Base-by-base conservation (phyloP, 2,329 filamentous ascomycete genomes). In the Cytospora leucostoma region DNA sequence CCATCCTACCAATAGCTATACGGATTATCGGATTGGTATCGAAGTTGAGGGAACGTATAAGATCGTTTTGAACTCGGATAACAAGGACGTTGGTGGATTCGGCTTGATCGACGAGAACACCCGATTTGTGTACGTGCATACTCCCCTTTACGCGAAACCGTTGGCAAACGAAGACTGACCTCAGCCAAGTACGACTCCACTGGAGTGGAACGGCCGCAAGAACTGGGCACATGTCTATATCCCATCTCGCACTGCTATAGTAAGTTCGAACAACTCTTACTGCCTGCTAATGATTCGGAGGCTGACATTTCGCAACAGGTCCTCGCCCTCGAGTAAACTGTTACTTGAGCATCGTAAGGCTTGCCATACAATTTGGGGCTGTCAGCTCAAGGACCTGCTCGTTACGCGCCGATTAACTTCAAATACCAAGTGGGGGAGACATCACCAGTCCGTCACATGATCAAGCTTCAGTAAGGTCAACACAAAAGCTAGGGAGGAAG, bases 221-320 rank as follows among this genome's bases (percentile, higher is more conserved):
- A 98, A 98, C 77, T 97, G 92, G 80, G 86, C 92, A 55, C 95
- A 98, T 74, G 85, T 97, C 59, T 99, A 99, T 74, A 86, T 96
- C 65, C 94, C 94, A 17, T 86, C 86, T 59, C 83, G 94, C 70
- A 93, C 90, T 66, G 94, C 92, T 21, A 79, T 97, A 75, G 93
- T 96, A 79, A 79, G 84, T 79, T 59, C 53, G 49, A 19, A 19
- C n/a, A 38, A 58, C 6, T 27, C 5, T 15, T 13, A 34, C 4
- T 15, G n/a, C 13, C 47, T 34, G 10, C 19, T 10, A 13, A 15
- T 27, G 19, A 10, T 19, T 49, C 21, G 12, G 10, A 34, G 17
- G n/a, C 40, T 51, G 47, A 53, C 37, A n/a, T 35, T 7, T 34
- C 10, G n/a, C 47, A 12, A 52, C 65, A 87, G 84, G 78, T 87